Evolutionary conservation across 805 yeast species (phyloP), one percentile per base, ranked within the genome.

Genomic region (Saccharomyces kudriavzevii): DNA sequence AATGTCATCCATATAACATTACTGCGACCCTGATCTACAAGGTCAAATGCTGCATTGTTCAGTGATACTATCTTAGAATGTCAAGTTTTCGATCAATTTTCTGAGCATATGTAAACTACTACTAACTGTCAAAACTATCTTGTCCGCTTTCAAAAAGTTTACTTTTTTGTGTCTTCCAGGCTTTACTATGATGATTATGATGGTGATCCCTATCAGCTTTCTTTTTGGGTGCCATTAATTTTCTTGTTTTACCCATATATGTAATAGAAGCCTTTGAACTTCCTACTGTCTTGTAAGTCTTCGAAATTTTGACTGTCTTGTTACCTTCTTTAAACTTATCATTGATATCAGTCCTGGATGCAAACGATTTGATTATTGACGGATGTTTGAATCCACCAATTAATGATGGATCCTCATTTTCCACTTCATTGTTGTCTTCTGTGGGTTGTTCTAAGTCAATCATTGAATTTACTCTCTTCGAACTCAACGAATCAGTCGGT

Each of bases 261-360:
- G 84, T 77, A 57, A 86, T 77, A 8, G 86, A 79, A 1, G 86
- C 80, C 56, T 75, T 78, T 4, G 80, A 70, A 6, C 84, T 80
- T 1, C 81, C 74, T 1, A 81, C 84, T 10, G 77, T 75, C 63
- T 76, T 82, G 60, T 80, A 79, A 28, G 77, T 74, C 31, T 78
- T 78, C 47, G 81, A 74, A 4, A 81, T 67, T 1, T 80, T 80
- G 20, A 84, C 86, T 5, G 70, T 62, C 43, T 70, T 72, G 25
- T 70, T 73, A 25, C 76, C 77, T 40, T 73, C 77, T 52, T 73
- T 72, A 52, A 70, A 74, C 31, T 69, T 72, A 13, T 68, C 71
- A 48, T 70, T 73, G n/a, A 69, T 67, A 35, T 70, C 74, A 2
- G 64, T 64, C 52, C 62, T 66, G 2, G 76, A 67, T 49, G 71